Conservation (phyloP, 2,329 filamentous ascomycete species). For the Mycocentrospora acerina region DNA sequence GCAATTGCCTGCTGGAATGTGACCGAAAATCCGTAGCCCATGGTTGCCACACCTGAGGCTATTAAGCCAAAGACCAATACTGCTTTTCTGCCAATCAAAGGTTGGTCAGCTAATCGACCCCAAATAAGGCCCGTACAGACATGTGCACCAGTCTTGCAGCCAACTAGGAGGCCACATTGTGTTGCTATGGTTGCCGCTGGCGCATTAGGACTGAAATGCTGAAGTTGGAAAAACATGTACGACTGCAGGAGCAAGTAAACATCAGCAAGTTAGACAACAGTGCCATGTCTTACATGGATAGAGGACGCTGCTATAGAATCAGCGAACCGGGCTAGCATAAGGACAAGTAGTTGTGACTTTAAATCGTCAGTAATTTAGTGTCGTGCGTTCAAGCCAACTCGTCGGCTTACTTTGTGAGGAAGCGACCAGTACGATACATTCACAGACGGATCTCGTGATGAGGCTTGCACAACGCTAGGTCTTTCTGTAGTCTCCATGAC, state of each 20-base stretch:
- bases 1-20: conserved; percentile 61
- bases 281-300: conserved; percentile 2
- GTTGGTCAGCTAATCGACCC: conserved; percentile 68
- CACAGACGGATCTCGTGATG: too few species aligned
- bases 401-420: conserved; percentile 2
- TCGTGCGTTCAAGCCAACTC: background rate
- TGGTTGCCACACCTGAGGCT: conserved; percentile 31
- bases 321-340: conserved; percentile 1
- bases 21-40: conserved; percentile 66
- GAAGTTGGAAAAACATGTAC: conserved; percentile 82
- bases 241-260: conserved; percentile 35
- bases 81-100: conserved; percentile 65
- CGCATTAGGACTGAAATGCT: conserved; percentile 64
- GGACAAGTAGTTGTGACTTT: conserved; percentile 1
- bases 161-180: conserved; percentile 73
- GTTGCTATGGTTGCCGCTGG: conserved; percentile 63
- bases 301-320: conserved; percentile 3
- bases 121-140: conserved; percentile 77
- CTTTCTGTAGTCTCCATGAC: too few species aligned
- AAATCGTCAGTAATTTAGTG: background rate
- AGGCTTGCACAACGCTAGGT: too few species aligned
- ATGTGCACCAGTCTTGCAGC: conserved; percentile 74
- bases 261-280: background rate
- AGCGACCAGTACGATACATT: conserved; percentile 1
- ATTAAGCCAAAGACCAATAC: conserved; percentile 72